Conservation (phyloP, 768 basidiomycete species). For the Rhizopogon vesiculosus region DNA sequence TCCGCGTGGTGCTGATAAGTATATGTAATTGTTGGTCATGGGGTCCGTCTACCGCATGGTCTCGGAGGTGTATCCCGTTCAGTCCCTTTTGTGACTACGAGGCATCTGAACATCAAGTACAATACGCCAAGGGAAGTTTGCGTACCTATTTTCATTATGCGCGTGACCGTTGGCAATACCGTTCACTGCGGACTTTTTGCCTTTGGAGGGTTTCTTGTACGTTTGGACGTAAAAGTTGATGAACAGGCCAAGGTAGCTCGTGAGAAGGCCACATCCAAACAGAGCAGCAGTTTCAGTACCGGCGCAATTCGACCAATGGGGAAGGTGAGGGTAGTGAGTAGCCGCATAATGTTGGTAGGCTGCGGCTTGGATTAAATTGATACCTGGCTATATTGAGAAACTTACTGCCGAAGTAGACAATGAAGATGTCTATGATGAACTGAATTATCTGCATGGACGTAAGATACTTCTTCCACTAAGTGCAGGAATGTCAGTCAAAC, state of each 20-base stretch:
- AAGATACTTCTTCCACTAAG: slow-evolving; percentile 97
- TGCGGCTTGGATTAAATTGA: slow-evolving; percentile 12
- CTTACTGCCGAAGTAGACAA: slow-evolving; percentile 95
- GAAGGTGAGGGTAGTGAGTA: slow-evolving; percentile 57
- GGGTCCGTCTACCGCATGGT: background rate
- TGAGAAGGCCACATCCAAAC: slow-evolving; percentile 85
- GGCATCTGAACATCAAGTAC: background rate
- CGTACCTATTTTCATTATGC: slow-evolving; percentile 28
- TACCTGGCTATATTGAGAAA: slow-evolving; percentile 15
- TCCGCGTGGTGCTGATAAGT: slow-evolving; percentile 6
- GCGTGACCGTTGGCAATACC: slow-evolving; percentile 40
- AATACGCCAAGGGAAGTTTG: background rate
- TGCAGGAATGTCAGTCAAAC: slow-evolving; percentile 2
- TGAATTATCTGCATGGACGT: slow-evolving; percentile 96
- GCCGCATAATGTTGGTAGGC: slow-evolving; percentile 82
- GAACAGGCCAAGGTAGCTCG: slow-evolving; percentile 90
- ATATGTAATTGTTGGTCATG: slow-evolving; percentile 8
- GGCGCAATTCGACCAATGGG: slow-evolving; percentile 77
- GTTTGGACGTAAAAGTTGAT: slow-evolving; percentile 92
- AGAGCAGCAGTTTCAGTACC: slow-evolving; percentile 86
- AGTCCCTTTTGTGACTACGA: slow-evolving; percentile 32
- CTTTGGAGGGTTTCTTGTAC: slow-evolving; percentile 61
- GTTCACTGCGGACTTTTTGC: slow-evolving; percentile 27
- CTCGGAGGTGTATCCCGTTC: slow-evolving; percentile 5
- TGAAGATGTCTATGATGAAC: slow-evolving; percentile 86